Evolutionary conservation across 2,329 filamentous ascomycete genomes (phyloP), one percentile per base, ranked within the genome.

Genomic region (Colletotrichum orbiculare): DNA sequence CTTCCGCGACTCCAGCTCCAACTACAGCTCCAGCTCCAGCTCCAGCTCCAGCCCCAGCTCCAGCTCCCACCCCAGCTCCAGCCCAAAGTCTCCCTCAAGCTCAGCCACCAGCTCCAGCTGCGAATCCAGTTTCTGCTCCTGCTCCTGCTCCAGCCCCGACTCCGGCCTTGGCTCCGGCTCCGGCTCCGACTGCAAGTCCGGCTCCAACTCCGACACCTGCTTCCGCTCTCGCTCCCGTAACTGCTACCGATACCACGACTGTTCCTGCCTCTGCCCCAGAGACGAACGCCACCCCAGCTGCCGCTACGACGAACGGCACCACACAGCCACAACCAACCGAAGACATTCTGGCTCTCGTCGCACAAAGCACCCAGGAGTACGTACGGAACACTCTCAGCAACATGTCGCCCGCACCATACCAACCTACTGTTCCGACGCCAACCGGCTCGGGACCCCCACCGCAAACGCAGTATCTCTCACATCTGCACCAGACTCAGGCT

Each of bases 321-420:
- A 82, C 60, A 79, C 4, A 25, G 25, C 25, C 25, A 25, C 25
- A 25, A 25, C 25, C 3, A 25, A 5, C 79, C 54, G 78, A 81
- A 65, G 79, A 81, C 46, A 71, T 82, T 6, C 77, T 80, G 64
- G 79, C 79, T 8, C 70, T 81, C 25, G 79, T 82, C 10, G 79
- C 78, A 0, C 78, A 81, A 67, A 81, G 79, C 67, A 82, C 79
- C 1, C 78, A 77, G 9, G 78, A 81, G 60, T 82, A 82, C 56
- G 80, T 82, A 45, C 78, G 78, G 61, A 82, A 77, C 5, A 82
- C 80, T 3, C 70, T 82, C 8, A 76, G 80, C 65, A 79, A 77
- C 33, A 67, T 82, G 11, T 81, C 80, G 3, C 79, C 79, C 17
- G 74, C 78, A 38, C 77, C 79, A 0, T 81, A 81, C 53, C 79